Percentiles rank a stretch among this genome's conserved stretches.
These are phyloP conservation scores for Tephrocybe sp. DNA, from an alignment of 768 basidiomycete species.

Conservation along the genomic window DNA sequence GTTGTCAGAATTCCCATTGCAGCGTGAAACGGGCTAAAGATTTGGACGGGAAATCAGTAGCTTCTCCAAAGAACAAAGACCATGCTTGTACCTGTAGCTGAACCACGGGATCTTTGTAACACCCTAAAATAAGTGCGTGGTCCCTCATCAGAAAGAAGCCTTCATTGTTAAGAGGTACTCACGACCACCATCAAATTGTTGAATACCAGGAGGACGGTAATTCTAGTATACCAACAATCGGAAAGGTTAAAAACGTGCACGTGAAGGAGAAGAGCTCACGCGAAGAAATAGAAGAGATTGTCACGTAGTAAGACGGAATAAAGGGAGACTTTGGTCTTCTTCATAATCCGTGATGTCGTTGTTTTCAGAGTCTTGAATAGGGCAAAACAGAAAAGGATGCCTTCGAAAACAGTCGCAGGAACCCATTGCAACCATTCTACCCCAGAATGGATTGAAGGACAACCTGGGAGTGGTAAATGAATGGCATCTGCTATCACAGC, in stretches of 20 bases:
- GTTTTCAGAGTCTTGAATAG: slow-evolving; percentile 32
- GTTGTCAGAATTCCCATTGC: slow-evolving; percentile 44
- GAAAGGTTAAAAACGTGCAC: neutral
- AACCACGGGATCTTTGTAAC: slow-evolving; percentile 48
- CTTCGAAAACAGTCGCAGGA: slow-evolving; percentile 31
- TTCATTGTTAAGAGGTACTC: neutral
- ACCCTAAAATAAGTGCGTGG: slow-evolving; percentile 22
- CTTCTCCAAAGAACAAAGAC: too few species aligned
- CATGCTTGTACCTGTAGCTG: slow-evolving; percentile 36
- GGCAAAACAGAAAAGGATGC: slow-evolving; percentile 39
- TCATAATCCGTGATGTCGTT: slow-evolving; percentile 21
- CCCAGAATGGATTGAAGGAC: slow-evolving; percentile 13
- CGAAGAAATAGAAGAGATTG: slow-evolving; percentile 43
- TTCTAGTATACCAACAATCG: slow-evolving; percentile 20
- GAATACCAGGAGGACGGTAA: slow-evolving; percentile 37
- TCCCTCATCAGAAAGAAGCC: neutral
- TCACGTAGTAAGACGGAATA: slow-evolving; percentile 38
- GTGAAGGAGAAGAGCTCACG: slow-evolving; percentile 23
- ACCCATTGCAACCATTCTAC: slow-evolving; percentile 17
- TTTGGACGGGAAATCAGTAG: neutral
- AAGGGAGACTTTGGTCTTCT: slow-evolving; percentile 26
- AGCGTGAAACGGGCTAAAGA: slow-evolving; percentile 42
- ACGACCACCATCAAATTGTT: slow-evolving; percentile 48
- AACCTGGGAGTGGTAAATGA: slow-evolving; percentile 32
- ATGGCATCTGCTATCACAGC: slow-evolving; percentile 34